Evolutionary conservation across 75 land plant genomes (phyloP).

Genomic region (Cupressus sempervirens): DNA sequence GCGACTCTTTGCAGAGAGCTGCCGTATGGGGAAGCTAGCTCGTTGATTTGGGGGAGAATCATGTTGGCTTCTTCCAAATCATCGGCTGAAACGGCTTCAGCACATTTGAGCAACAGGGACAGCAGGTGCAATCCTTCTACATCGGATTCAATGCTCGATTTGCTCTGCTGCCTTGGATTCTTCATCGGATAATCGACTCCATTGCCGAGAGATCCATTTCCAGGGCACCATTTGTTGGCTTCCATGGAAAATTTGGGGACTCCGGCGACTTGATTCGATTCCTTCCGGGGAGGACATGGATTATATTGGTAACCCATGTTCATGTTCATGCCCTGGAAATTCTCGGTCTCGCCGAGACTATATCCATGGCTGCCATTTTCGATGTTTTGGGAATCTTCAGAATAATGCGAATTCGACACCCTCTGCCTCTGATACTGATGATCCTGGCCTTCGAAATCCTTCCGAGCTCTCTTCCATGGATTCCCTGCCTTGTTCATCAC

Average conservation of each 20-base stretch:
- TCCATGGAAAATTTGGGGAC: neutral
- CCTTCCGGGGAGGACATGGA: neutral
- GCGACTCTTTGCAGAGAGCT: constrained; percentile 21
- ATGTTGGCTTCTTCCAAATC: constrained; percentile 29
- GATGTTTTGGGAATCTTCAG: neutral
- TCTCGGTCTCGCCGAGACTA: neutral
- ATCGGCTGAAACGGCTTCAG: constrained; percentile 30
- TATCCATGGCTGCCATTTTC: neutral
- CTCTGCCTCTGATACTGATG: neutral
- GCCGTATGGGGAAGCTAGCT: constrained; percentile 14
- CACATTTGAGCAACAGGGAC: constrained; percentile 34
- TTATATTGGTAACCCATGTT: neutral
- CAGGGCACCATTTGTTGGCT: neutral
- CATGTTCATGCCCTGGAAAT: neutral
- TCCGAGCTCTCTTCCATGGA: neutral
- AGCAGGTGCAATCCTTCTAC: constrained; percentile 36
- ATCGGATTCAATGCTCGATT: constrained; percentile 11
- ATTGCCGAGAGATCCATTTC: neutral
- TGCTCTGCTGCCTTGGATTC: neutral
- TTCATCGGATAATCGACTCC: neutral
- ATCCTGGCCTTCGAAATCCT: neutral
- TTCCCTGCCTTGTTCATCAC: neutral
- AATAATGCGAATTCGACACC: neutral
- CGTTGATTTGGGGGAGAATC: constrained; percentile 24
- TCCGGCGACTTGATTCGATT: neutral